Conservation (phyloP, 768 basidiomycete genomes). For the Udeniomyces megalosporus region DNA sequence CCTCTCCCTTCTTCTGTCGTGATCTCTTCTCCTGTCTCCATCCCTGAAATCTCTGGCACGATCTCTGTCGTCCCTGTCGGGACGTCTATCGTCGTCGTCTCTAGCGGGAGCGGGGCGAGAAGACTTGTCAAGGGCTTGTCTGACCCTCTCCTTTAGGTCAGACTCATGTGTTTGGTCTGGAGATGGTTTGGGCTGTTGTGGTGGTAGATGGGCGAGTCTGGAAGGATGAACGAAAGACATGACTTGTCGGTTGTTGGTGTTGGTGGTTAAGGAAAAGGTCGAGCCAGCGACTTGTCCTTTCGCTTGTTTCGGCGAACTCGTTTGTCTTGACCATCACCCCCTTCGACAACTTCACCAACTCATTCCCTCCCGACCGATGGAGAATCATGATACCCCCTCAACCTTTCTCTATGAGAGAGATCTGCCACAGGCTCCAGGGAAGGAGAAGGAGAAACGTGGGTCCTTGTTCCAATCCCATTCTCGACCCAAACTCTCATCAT, state of each 20-base stretch:
- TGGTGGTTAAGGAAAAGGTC: not conserved
- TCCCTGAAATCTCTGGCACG: too few relatives aligned
- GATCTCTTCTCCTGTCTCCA: not conserved
- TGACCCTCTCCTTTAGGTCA: slow-evolving; percentile 11
- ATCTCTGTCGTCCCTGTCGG: not conserved
- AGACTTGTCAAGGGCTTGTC: not conserved
- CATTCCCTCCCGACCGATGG: not conserved
- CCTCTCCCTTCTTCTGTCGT: not conserved
- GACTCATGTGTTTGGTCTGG: not conserved
- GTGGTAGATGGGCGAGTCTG: slow-evolving; percentile 5
- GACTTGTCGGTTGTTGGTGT: not conserved
- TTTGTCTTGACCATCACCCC: not conserved
- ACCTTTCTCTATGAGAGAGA: slow-evolving; percentile 29
- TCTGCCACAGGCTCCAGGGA: slow-evolving; percentile 61
- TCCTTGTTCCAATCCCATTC: slow-evolving; percentile 51
- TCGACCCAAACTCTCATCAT: not conserved
- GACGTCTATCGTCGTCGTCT: not conserved
- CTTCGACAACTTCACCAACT: not conserved
- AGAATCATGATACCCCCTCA: too few relatives aligned
- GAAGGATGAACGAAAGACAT: slow-evolving; percentile 11
- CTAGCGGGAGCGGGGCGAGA: not conserved
- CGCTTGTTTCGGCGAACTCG: not conserved
- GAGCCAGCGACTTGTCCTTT: too few relatives aligned
- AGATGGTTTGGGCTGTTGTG: not conserved
- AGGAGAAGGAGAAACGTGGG: slow-evolving; percentile 69